Evolutionary conservation across 2,329 filamentous ascomycete species (phyloP).

Genomic region (Aureobasidium pullulans): DNA sequence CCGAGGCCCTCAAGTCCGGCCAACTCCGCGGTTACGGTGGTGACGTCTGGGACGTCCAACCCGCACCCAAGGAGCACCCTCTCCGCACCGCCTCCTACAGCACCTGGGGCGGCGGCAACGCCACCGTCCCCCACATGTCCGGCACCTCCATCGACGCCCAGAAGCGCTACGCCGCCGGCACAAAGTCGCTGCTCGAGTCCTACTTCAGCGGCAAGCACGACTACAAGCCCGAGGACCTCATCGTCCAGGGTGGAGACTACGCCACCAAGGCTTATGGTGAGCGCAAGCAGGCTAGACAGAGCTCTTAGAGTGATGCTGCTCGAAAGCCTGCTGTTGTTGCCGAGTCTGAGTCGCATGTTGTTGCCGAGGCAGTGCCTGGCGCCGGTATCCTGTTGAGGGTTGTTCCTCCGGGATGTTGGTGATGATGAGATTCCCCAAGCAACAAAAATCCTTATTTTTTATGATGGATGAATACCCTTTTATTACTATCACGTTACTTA

Average conservation of each 20-base stretch:
- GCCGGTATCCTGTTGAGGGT: conserved; percentile 4
- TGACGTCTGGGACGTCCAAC: conserved; percentile 96
- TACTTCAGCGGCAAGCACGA: conserved; percentile 85
- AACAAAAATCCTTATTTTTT: background rate
- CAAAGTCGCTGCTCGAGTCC: conserved; percentile 82
- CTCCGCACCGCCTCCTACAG: conserved; percentile 81
- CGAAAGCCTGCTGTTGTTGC: background rate
- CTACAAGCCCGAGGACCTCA: conserved; percentile 85
- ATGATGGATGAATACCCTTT: conserved; percentile 10
- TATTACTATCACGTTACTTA: background rate
- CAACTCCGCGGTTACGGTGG: conserved; percentile 85
- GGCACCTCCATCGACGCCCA: conserved; percentile 98
- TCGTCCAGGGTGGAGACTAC: conserved; percentile 84
- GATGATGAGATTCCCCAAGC: background rate
- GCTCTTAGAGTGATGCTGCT: background rate
- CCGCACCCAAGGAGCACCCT: conserved; percentile 84
- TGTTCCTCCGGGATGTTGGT: conserved; percentile 5
- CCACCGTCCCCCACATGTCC: conserved; percentile 98
- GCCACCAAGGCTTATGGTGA: conserved; percentile 91
- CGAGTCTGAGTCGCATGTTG: background rate
- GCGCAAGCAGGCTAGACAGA: conserved; percentile 35
- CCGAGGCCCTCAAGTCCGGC: conserved; percentile 81
- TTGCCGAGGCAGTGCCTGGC: conserved; percentile 7
- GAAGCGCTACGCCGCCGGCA: conserved; percentile 54
- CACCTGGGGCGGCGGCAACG: conserved; percentile 93